These are phyloP conservation scores for Trichophyton equinum DNA, from an alignment of 2,329 filamentous ascomycete species.

Conservation along the genomic window DNA sequence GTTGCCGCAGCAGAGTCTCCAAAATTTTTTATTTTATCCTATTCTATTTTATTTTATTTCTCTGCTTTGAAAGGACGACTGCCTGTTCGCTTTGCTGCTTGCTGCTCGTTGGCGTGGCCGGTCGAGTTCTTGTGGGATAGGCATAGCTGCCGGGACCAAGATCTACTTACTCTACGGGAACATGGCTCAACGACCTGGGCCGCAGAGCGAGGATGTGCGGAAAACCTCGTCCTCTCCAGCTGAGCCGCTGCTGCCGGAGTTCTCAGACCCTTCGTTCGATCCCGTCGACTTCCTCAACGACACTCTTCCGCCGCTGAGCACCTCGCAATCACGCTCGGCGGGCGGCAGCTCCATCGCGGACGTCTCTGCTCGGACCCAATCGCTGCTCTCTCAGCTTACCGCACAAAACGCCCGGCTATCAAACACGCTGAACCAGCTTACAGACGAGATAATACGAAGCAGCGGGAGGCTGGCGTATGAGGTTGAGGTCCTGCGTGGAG, in stretches of 20 bases:
- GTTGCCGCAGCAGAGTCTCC: neutral
- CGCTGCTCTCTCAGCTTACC: slow-evolving; percentile 74
- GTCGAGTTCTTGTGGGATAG: no score
- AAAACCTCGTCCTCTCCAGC: slow-evolving; percentile 41
- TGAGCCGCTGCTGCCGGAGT: slow-evolving; percentile 61
- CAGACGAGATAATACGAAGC: slow-evolving; percentile 85
- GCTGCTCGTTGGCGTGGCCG: no score
- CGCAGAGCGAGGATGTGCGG: neutral
- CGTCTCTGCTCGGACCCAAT: slow-evolving; percentile 67
- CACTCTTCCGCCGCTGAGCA: slow-evolving; percentile 55
- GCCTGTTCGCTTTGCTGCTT: neutral
- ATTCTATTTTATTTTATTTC: neutral
- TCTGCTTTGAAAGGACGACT: neutral
- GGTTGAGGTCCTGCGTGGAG: slow-evolving; percentile 82
- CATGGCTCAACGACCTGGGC: neutral
- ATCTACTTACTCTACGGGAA: neutral
- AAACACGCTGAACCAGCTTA: slow-evolving; percentile 70
- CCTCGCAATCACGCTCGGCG: slow-evolving; percentile 31
- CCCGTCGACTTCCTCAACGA: slow-evolving; percentile 75
- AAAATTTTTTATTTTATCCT: neutral
- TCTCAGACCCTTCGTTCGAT: slow-evolving; percentile 66
- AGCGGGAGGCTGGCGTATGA: slow-evolving; percentile 84
- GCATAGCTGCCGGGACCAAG: no score
- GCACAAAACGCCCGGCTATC: slow-evolving; percentile 77
- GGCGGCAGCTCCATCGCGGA: slow-evolving; percentile 54